Evolutionary conservation across 2,329 filamentous ascomycete species (phyloP).

Genomic region (Didymosphaeria variabile): DNA sequence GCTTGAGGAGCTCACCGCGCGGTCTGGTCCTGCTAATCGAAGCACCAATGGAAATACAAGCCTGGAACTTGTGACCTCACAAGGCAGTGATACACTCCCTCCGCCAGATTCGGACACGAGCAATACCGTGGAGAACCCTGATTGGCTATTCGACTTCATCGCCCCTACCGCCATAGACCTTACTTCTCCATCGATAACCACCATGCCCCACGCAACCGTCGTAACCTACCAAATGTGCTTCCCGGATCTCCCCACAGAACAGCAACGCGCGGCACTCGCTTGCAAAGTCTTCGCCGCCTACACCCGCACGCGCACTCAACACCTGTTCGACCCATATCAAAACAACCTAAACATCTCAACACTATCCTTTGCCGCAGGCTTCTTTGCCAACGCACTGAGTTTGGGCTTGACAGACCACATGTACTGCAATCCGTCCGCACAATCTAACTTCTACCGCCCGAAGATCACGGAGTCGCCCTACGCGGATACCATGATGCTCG

Average conservation of each 20-base stretch:
- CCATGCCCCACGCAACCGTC: background rate
- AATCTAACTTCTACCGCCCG: constrained; percentile 2
- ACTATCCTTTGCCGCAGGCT: constrained; percentile 4
- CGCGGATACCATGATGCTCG: constrained; percentile 2
- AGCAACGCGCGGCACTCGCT: background rate
- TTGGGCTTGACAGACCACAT: background rate
- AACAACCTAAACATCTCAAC: background rate
- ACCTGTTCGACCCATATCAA: background rate
- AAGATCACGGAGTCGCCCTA: constrained; percentile 2
- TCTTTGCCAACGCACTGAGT: constrained; percentile 5
- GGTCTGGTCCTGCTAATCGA: background rate
- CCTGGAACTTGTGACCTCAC: background rate
- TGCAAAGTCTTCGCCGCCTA: background rate
- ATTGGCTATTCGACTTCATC: constrained; percentile 8
- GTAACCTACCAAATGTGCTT: background rate
- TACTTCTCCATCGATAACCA: background rate
- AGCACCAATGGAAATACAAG: background rate
- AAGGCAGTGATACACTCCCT: background rate
- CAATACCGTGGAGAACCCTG: background rate
- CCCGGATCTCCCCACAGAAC: background rate
- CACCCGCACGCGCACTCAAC: background rate
- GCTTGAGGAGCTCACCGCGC: constrained; percentile 1
- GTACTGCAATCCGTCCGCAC: background rate
- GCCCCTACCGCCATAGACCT: background rate
- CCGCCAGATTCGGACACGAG: background rate